A percentile compares a stretch with the other conserved stretches of the same genome.
phyloP scores from a whole-genome alignment of 768 basidiomycete species.

The Saitozyma podzolica region DNA sequence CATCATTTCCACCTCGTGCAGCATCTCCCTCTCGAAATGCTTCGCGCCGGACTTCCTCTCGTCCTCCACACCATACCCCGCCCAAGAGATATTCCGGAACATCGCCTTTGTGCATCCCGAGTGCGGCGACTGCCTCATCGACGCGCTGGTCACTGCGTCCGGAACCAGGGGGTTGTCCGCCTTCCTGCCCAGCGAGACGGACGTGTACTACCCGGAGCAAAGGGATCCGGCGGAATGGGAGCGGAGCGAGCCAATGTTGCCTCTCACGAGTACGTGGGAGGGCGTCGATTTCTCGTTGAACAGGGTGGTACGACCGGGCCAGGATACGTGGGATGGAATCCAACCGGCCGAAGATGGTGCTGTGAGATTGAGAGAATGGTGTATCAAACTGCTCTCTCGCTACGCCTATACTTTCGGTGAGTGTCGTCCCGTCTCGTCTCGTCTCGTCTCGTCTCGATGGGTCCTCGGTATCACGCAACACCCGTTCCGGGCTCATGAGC shows the following conservation, averaged over 20 bases:
- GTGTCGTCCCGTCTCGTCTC: conserved; percentile 9
- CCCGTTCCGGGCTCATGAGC: conserved; percentile 1
- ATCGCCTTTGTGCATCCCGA: conserved; percentile 38
- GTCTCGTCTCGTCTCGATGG: background rate
- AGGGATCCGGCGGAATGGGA: conserved; percentile 18
- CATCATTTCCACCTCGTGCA: conserved; percentile 13
- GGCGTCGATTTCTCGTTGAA: conserved; percentile 39
- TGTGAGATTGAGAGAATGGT: conserved; percentile 38
- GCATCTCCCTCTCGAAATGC: conserved; percentile 24
- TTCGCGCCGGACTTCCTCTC: conserved; percentile 30
- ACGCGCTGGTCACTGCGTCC: conserved; percentile 38
- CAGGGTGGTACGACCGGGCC: conserved; percentile 22
- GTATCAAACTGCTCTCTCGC: conserved; percentile 43
- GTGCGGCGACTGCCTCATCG: conserved; percentile 51
- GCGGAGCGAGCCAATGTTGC: conserved; percentile 42
- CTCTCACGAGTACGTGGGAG: conserved; percentile 36
- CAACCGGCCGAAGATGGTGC: conserved; percentile 9
- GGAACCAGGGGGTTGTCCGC: conserved; percentile 41
- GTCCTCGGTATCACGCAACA: background rate
- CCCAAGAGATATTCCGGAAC: conserved; percentile 42
- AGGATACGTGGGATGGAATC: conserved; percentile 30
- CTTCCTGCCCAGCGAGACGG: conserved; percentile 33
- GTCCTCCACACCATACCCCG: conserved; percentile 10
- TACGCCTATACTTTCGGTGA: conserved; percentile 46
- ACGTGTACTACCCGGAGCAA: conserved; percentile 5